A percentile compares a stretch with the other conserved stretches of the same genome.
Evolutionary conservation across 805 yeast genomes (phyloP).

Genomic region (Candida lessepsii): DNA sequence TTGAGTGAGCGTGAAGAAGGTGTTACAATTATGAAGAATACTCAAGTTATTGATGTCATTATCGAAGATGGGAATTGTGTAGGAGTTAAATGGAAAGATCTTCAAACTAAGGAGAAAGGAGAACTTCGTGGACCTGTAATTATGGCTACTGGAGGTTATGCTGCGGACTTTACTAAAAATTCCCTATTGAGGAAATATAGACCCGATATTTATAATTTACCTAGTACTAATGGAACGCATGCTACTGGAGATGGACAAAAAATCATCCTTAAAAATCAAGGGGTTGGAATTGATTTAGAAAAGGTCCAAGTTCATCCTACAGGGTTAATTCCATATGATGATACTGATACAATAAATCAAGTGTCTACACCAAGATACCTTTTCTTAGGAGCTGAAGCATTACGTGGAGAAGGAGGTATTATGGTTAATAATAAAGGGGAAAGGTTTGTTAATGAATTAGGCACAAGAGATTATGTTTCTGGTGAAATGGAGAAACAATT

Average conservation of each 20-base stretch:
- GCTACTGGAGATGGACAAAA: constrained; percentile 67
- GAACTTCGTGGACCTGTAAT: constrained; percentile 55
- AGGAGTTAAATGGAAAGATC: constrained; percentile 36
- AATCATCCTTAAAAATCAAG: constrained; percentile 50
- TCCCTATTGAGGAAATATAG: constrained; percentile 54
- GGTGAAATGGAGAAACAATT: constrained; percentile 51
- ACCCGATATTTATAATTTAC: constrained; percentile 55
- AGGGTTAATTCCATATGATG: constrained; percentile 52
- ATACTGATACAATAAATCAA: constrained; percentile 44
- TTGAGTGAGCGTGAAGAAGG: constrained; percentile 42
- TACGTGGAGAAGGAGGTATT: constrained; percentile 66
- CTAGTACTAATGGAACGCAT: constrained; percentile 60
- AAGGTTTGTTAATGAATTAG: constrained; percentile 59
- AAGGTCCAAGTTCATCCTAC: constrained; percentile 70
- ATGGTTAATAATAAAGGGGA: constrained; percentile 51
- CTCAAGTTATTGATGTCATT: constrained; percentile 44
- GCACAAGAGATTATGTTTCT: constrained; percentile 59
- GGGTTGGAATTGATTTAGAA: constrained; percentile 59
- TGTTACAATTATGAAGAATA: constrained; percentile 37
- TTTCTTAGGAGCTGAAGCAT: constrained; percentile 63
- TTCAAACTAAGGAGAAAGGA: constrained; percentile 28
- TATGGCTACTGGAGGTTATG: constrained; percentile 66
- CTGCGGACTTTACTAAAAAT: constrained; percentile 58
- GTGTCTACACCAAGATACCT: constrained; percentile 46
- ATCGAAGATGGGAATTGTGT: constrained; percentile 24